Base-by-base conservation (phyloP, 2,329 filamentous ascomycete species). In the Stachybotrys chlorohalonatus region DNA sequence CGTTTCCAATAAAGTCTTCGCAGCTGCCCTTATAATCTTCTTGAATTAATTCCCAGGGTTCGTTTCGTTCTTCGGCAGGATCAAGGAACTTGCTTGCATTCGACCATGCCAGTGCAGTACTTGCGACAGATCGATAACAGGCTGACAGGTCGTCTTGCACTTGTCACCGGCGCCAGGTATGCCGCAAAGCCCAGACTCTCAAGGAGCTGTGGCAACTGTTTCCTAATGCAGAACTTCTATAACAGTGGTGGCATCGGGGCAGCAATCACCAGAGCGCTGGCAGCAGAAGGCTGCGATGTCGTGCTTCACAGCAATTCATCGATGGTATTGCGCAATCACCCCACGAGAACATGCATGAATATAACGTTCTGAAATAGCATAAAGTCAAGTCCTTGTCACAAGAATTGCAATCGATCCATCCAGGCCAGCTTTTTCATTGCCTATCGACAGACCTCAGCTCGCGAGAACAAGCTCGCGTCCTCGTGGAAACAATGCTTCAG, bases 401-500 rank as follows among this genome's bases (percentile, higher is more conserved):
- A 51, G 30, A 51, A 13, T 30, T 51, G 5, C 17, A 51, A 32
- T 51, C 49, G 7, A 5, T n/a, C 31, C 32, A 51, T 36, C 17
- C 49, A 11, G n/a, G 36, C 8, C 49, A 36, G 11, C 11, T 51
- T 11, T 51, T 51, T 31, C 49, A 30, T 6, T 31, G 17, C 49
- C 24, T 51, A 6, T 30, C 49, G 9, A 31, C 49, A 11, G 49
- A 51, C 16, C 30, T 51, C 7, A 51, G 49, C 30, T 30, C 17
- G 9, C 49, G 49, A 13, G 49, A 53, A 3, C 42, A 57, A 3
- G 64, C 64, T 8, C 58, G 65, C 15, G 36, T 11, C 11, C 59
- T 68, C 2, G 63, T 67, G 5, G 51, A 59, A 5, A 48, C 49
- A 30, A 53, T 66, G 17, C 55, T 67, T 17, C 53, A 55, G 17